Conservation (phyloP, 805 yeast genomes). For the Torulaspora quercuum region DNA sequence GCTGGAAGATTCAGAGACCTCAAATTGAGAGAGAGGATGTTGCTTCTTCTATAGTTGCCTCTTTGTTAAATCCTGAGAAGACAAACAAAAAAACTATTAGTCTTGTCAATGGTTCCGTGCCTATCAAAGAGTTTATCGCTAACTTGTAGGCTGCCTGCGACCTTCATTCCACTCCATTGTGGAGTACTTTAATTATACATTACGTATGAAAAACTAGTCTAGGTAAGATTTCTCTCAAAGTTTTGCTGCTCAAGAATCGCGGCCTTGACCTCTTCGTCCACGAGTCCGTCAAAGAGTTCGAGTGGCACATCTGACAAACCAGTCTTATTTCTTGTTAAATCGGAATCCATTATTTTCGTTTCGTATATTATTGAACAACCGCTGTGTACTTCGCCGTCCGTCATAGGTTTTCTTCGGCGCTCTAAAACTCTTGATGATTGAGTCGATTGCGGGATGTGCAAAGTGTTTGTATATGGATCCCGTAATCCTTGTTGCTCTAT, state of each 20-base stretch:
- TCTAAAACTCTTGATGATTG: conserved; percentile 58
- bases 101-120: conserved; percentile 42
- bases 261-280: conserved; percentile 51
- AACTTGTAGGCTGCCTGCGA: conserved; percentile 1
- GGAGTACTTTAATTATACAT: no score
- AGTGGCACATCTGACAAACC: conserved; percentile 61
- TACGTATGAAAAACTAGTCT: no score
- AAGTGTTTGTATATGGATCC: conserved; percentile 83
- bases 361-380: conserved; percentile 44
- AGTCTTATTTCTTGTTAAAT: conserved; percentile 49
- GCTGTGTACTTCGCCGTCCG: conserved; percentile 29
- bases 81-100: conserved; percentile 46
- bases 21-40: conserved; percentile 52
- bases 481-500: conserved; percentile 52
- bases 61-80: conserved; percentile 37
- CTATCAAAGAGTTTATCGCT: conserved; percentile 26
- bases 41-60: conserved; percentile 44
- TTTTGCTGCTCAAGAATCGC: conserved; percentile 64
- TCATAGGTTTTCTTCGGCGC: conserved; percentile 20
- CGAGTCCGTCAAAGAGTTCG: conserved; percentile 55
- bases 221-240: conserved; percentile 41
- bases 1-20: conserved; percentile 22
- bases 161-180: background rate
- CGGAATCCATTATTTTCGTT: conserved; percentile 45
- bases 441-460: conserved; percentile 66